Evolutionary conservation across 2,329 filamentous ascomycete species (phyloP), one percentile per base, ranked within the genome.

Genomic region (Fusarium humuli): DNA sequence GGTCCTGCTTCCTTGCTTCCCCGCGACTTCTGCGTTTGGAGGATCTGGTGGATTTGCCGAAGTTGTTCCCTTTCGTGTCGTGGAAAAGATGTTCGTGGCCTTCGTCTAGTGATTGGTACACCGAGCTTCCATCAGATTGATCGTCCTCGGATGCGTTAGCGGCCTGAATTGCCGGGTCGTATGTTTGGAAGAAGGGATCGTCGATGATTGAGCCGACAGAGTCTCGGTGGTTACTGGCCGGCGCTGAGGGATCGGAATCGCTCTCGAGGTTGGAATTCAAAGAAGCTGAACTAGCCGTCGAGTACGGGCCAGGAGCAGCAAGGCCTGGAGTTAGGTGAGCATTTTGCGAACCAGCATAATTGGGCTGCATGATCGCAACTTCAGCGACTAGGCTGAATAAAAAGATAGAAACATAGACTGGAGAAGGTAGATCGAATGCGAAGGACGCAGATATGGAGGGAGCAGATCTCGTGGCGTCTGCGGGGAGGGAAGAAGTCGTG

Each of bases 121-220:
- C 32, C 20, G 73, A 73, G 61, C 73, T 72, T 32, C 68, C 70
- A 62, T 73, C 70, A 48, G 70, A 74, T 60, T 73, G 54, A 10
- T 53, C 57, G 59, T 73, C 70, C 41, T 73, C 57, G 53, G 74
- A 74, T 40, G 73, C 72, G 27, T 63, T 64, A 64, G 75, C 68
- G 23, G 73, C 68, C 66, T 77, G 72, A 57, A 73, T 65, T 57
- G 75, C 69, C 32, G 71, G 71, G 75, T 83, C 78, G 69, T 84
- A 83, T 68, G 81, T 82, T 72, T 83, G 82, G 78, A 86, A 85
- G 76, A 87, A 87, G 30, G 84, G 84, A 69, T 87, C 85, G 81
- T 88, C 84, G 74, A 86, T 79, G 65, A 88, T 85, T 63, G 85
- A 87, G 53, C 81, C 77, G 68, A 87, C 79, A 20, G 86, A 88